Percentiles rank a stretch among this genome's conserved stretches.
These are phyloP conservation scores for Fraxinus excelsior DNA, from an alignment of 257 asterid genomes.

Conservation along the genomic window DNA sequence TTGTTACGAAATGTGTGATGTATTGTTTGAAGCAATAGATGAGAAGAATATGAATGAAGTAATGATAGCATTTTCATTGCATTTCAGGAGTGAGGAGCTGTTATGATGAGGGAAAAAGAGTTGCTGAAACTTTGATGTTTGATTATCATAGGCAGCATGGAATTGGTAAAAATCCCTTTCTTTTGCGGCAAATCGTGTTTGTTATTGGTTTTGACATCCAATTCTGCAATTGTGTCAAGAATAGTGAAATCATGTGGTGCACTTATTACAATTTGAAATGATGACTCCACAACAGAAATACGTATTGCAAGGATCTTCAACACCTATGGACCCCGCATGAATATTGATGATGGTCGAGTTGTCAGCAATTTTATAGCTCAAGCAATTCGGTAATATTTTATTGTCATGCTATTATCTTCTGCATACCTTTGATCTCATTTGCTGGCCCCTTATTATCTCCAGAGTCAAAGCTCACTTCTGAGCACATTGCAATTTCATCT, in stretches of 20 bases:
- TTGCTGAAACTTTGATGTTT: constrained; percentile 96
- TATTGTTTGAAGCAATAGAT: neutral
- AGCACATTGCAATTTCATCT: neutral
- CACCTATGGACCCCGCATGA: constrained; percentile 97
- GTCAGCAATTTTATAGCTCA: constrained; percentile 96
- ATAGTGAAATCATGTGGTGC: neutral
- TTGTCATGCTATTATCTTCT: neutral
- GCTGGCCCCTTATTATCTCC: neutral
- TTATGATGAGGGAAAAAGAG: constrained; percentile 93
- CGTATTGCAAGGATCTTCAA: constrained; percentile 96
- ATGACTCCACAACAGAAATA: constrained; percentile 53
- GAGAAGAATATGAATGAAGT: neutral
- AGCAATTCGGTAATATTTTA: constrained; percentile 67
- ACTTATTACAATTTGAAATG: constrained; percentile 12
- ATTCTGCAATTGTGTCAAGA: neutral
- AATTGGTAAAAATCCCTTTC: constrained; percentile 48
- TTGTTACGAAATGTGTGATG: neutral
- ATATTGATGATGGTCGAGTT: constrained; percentile 94
- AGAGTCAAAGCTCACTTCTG: neutral
- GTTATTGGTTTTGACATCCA: neutral
- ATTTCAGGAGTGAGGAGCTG: constrained; percentile 87
- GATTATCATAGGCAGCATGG: constrained; percentile 98
- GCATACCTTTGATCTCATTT: neutral
- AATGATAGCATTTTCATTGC: neutral
- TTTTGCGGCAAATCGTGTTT: constrained; percentile 1